Percentiles rank a stretch among this genome's conserved stretches.
phyloP scores from a whole-genome alignment of 345 rosid species.

The Citrus australasica region DNA sequence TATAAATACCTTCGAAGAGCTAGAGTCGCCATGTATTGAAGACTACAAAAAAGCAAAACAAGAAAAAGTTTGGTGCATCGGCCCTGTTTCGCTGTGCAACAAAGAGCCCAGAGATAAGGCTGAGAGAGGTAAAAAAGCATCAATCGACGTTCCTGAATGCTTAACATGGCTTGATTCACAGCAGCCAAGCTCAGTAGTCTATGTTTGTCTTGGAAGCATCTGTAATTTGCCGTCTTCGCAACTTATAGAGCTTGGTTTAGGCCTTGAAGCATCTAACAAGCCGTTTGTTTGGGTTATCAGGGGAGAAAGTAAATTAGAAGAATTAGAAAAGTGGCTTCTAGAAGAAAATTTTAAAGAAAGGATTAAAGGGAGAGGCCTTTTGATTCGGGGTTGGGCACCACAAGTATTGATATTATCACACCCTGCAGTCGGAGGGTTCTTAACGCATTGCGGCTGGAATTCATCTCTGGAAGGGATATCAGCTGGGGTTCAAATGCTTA shows the following conservation, averaged over 20 bases:
- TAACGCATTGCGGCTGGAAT: constrained; percentile 27
- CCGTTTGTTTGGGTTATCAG: background rate
- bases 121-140: background rate
- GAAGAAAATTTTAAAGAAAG: background rate
- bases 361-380: constrained; percentile 9
- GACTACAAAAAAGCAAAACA: background rate
- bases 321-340: background rate
- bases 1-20: background rate
- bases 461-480: constrained; percentile 18
- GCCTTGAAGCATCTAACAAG: background rate
- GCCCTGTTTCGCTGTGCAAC: background rate
- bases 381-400: constrained; percentile 27
- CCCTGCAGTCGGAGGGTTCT: constrained; percentile 20
- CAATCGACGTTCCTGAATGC: background rate
- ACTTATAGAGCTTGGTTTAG: background rate
- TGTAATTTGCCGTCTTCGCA: background rate
- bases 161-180: background rate
- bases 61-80: background rate
- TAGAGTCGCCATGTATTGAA: background rate
- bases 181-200: background rate
- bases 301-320: background rate
- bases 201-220: background rate
- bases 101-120: background rate
- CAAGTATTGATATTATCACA: constrained; percentile 30
- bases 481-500: constrained; percentile 14